Percentiles rank a stretch among this genome's conserved stretches.
These are phyloP conservation scores for Epichloe hybrida DNA, from an alignment of 2,329 filamentous ascomycete species.

Conservation along the genomic window DNA sequence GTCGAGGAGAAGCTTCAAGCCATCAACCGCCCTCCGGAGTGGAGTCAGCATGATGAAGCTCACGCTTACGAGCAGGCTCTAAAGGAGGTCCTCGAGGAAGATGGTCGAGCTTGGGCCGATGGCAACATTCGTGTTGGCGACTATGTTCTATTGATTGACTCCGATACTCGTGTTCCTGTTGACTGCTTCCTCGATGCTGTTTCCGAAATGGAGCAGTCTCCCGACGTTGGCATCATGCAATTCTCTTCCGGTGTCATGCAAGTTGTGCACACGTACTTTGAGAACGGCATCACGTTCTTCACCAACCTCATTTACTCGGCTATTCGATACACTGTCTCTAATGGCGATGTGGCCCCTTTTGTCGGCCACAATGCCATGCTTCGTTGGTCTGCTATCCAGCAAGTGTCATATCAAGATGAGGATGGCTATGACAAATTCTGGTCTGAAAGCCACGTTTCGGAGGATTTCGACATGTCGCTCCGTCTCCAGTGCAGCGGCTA, in stretches of 20 bases:
- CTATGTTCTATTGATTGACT: constrained; percentile 64
- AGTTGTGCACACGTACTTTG: constrained; percentile 60
- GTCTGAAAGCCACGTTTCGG: constrained; percentile 68
- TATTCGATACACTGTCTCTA: constrained; percentile 64
- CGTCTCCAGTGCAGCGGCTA: constrained; percentile 61
- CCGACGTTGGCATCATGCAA: constrained; percentile 67
- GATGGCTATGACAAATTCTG: constrained; percentile 68
- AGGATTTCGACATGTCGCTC: constrained; percentile 73
- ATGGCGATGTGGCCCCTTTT: constrained; percentile 65
- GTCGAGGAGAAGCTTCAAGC: constrained; percentile 54
- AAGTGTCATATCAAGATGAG: constrained; percentile 56
- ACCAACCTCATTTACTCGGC: constrained; percentile 64
- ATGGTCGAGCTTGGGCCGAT: constrained; percentile 65
- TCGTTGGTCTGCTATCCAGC: constrained; percentile 62
- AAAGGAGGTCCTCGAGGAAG: constrained; percentile 50
- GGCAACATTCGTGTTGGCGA: constrained; percentile 79
- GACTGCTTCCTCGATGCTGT: constrained; percentile 70
- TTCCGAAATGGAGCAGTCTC: constrained; percentile 69
- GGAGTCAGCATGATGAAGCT: constrained; percentile 57
- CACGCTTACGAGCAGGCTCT: constrained; percentile 52
- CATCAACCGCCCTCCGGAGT: constrained; percentile 43
- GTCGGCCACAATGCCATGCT: constrained; percentile 71
- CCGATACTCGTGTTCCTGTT: constrained; percentile 62
- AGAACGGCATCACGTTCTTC: constrained; percentile 58
- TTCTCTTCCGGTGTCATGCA: constrained; percentile 70